phyloP scores from a whole-genome alignment of 192 early-diverging fungal genomes.

The Mortierella claussenii region DNA sequence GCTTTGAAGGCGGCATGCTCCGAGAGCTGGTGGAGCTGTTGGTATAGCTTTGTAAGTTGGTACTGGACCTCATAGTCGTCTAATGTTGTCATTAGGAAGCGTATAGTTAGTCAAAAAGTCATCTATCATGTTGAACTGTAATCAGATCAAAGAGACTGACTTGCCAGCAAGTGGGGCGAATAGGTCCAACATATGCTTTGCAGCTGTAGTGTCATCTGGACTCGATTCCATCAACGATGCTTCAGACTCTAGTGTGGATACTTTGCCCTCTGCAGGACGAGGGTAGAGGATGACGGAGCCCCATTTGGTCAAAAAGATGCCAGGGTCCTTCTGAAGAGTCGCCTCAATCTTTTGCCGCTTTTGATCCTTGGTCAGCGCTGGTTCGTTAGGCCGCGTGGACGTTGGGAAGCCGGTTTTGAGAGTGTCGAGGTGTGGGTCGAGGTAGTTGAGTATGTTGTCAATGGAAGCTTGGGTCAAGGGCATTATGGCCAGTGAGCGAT shows the following conservation, averaged over 20 bases:
- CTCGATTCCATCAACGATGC: too few species aligned
- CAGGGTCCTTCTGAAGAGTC: constrained; percentile 15
- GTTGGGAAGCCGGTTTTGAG: constrained; percentile 48
- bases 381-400: constrained; percentile 40
- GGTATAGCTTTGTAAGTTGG: constrained; percentile 30
- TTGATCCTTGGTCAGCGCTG: constrained; percentile 19
- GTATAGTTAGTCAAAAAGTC: too few species aligned
- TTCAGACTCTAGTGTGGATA: too few species aligned
- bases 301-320: constrained; percentile 47
- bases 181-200: constrained; percentile 31
- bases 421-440: constrained; percentile 35
- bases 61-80: constrained; percentile 37
- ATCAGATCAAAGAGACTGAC: not conserved
- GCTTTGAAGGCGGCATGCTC: constrained; percentile 19
- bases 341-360: constrained; percentile 36
- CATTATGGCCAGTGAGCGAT: constrained; percentile 6
- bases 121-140: not conserved
- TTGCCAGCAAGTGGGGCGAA: constrained; percentile 33
- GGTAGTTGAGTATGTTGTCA: constrained; percentile 28
- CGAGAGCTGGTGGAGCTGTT: constrained; percentile 28
- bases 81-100: constrained; percentile 3
- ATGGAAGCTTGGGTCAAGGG: constrained; percentile 23
- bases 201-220: not conserved
- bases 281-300: constrained; percentile 49
- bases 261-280: constrained; percentile 11